A percentile compares a stretch with the other conserved stretches of the same genome.
Evolutionary conservation across 2,329 filamentous ascomycete species (phyloP).

Genomic region (Claviceps sp.): DNA sequence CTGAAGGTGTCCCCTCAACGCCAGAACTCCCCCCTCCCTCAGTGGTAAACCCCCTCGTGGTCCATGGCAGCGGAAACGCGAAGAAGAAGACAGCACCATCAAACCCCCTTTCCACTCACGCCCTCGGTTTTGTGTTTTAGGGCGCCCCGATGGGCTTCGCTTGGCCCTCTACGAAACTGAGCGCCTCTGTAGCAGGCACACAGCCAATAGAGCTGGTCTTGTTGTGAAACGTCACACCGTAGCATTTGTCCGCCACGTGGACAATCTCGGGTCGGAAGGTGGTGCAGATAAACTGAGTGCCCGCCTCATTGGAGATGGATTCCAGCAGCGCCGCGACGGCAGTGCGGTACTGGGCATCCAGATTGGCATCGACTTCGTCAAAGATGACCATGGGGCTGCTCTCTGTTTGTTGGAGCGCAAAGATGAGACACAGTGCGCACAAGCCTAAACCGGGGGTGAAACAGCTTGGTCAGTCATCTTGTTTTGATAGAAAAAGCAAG

Average conservation of each 20-base stretch:
- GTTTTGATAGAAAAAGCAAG: no score
- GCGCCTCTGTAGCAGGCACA: slow-evolving; percentile 71
- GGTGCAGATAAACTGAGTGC: slow-evolving; percentile 88
- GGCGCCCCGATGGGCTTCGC: slow-evolving; percentile 19
- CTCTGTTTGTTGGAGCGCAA: slow-evolving; percentile 96
- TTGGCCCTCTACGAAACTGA: slow-evolving; percentile 90
- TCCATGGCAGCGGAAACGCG: not conserved
- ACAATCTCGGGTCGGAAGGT: slow-evolving; percentile 97
- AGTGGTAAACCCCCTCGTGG: not conserved
- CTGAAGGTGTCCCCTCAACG: not conserved
- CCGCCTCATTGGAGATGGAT: slow-evolving; percentile 54
- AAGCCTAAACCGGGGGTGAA: slow-evolving; percentile 43
- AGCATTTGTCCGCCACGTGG: slow-evolving; percentile 90
- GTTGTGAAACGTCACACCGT: slow-evolving; percentile 85
- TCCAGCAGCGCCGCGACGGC: slow-evolving; percentile 84
- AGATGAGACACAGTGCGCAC: slow-evolving; percentile 93
- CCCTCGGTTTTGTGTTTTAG: not conserved
- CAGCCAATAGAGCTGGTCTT: slow-evolving; percentile 94
- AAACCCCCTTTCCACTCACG: not conserved
- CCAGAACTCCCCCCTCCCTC: not conserved
- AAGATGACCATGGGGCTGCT: slow-evolving; percentile 98
- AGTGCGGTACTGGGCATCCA: slow-evolving; percentile 94
- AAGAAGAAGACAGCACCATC: not conserved
- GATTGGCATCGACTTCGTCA: slow-evolving; percentile 95
- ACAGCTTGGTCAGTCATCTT: no score